A percentile compares a stretch with the other conserved stretches of the same genome.
These are phyloP conservation scores for Grifola frondosa DNA, from an alignment of 1,284 basidiomycete species.

Conservation along the genomic window DNA sequence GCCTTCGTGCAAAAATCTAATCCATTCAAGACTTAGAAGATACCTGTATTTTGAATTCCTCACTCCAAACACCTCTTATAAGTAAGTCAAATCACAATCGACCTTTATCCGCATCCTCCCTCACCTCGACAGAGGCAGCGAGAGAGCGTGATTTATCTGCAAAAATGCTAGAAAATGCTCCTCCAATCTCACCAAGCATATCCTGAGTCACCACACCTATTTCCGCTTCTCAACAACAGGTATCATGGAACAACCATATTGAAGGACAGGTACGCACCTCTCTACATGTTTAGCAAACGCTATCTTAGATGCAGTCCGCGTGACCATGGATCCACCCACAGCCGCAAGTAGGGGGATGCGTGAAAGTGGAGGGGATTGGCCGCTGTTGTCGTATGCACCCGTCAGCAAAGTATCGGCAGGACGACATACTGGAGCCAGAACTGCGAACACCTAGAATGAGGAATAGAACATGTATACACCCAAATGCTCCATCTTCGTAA, in stretches of 20 bases:
- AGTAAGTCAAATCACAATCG: too few relatives aligned
- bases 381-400: too few relatives aligned
- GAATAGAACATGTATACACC: constrained; percentile 43
- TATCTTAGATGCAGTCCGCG: constrained; percentile 74
- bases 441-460: constrained; percentile 34
- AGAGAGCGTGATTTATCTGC: too few relatives aligned
- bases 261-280: constrained; percentile 33
- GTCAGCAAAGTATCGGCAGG: too few relatives aligned
- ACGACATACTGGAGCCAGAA: constrained; percentile 51
- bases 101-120: too few relatives aligned
- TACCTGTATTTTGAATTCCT: too few relatives aligned
- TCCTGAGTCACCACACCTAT: constrained; percentile 89
- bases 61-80: too few relatives aligned
- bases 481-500: constrained; percentile 81
- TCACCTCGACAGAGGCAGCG: too few relatives aligned
- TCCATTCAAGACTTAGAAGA: too few relatives aligned
- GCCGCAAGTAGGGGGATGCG: constrained; percentile 84
- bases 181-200: constrained; percentile 76
- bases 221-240: not conserved
- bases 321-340: constrained; percentile 86
- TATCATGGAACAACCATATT: not conserved
- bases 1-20: too few relatives aligned
- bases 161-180: constrained; percentile 75
- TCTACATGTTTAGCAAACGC: constrained; percentile 77
- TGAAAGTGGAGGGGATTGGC: constrained; percentile 51